Percentiles rank a stretch among this genome's conserved stretches.
Conservation (phyloP, 495 filamentous ascomycete species). For the Daldinia grandis region DNA sequence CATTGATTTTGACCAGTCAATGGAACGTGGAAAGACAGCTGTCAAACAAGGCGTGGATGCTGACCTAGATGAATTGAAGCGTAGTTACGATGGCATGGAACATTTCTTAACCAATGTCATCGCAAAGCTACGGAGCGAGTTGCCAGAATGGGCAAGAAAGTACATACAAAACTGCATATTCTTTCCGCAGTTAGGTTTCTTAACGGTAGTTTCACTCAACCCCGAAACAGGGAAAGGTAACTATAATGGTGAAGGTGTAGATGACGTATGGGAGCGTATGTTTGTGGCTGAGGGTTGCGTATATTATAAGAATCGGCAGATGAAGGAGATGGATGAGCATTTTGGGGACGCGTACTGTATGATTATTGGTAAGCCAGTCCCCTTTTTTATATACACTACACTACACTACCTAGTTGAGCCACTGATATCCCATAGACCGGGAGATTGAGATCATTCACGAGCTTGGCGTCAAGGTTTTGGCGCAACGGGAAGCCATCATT, state of each 20-base stretch:
- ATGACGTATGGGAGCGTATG: constrained; percentile 76
- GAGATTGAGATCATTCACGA: constrained; percentile 91
- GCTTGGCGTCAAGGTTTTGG: constrained; percentile 74
- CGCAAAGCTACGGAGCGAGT: constrained; percentile 64
- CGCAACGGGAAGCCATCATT: constrained; percentile 72
- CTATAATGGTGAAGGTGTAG: constrained; percentile 68
- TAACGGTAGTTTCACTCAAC: constrained; percentile 77
- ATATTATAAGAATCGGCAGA: constrained; percentile 89
- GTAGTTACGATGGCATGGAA: constrained; percentile 78
- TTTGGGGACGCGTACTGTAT: constrained; percentile 85
- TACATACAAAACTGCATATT: constrained; percentile 76
- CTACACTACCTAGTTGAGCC: not conserved
- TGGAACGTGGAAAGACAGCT: constrained; percentile 75
- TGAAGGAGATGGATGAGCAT: constrained; percentile 82
- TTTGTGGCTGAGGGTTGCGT: constrained; percentile 76
- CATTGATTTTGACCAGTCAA: constrained; percentile 84
- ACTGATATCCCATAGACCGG: constrained; percentile 66
- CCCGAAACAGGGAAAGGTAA: constrained; percentile 65
- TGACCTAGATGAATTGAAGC: constrained; percentile 80
- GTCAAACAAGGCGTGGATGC: constrained; percentile 76
- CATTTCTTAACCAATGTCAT: constrained; percentile 73
- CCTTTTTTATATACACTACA: not conserved
- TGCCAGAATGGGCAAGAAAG: constrained; percentile 66
- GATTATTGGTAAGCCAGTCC: constrained; percentile 73
- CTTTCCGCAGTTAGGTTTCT: constrained; percentile 90